These are phyloP conservation scores for Flammula alnicola DNA, from an alignment of 1,284 basidiomycete species.

Conservation along the genomic window DNA sequence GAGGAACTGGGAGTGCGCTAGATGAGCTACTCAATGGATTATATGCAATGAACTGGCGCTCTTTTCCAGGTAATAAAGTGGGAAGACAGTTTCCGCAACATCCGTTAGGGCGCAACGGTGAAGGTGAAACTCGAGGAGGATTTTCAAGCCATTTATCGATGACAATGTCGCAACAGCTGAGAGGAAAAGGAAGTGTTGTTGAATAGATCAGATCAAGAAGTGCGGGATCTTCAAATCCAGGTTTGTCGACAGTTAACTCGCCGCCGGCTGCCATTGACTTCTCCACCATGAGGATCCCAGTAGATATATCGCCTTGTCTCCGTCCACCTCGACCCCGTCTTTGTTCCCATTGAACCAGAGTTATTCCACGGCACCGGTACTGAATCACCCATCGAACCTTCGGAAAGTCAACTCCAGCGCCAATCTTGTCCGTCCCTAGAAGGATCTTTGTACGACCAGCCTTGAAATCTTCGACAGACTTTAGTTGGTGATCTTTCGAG, in stretches of 20 bases:
- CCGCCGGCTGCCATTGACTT: slow-evolving; percentile 18
- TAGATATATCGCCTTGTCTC: slow-evolving; percentile 5
- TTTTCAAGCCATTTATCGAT: slow-evolving; percentile 12
- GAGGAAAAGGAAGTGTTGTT: too few relatives aligned
- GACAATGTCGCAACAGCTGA: slow-evolving; percentile 1
- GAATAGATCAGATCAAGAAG: slow-evolving; percentile 15
- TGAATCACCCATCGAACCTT: slow-evolving; percentile 23
- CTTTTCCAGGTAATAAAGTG: too few relatives aligned
- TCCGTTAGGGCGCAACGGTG: background rate
- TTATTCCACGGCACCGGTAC: slow-evolving; percentile 20
- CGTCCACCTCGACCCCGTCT: slow-evolving; percentile 21
- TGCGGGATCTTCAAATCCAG: slow-evolving; percentile 13
- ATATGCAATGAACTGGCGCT: too few relatives aligned
- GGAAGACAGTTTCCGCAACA: too few relatives aligned
- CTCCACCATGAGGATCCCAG: slow-evolving; percentile 23
- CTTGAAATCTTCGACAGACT: slow-evolving; percentile 18
- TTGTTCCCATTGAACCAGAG: slow-evolving; percentile 19
- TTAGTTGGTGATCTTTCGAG: slow-evolving; percentile 21
- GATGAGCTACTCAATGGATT: too few relatives aligned
- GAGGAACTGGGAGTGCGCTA: background rate
- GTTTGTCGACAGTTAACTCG: background rate
- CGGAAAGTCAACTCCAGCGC: slow-evolving; percentile 25
- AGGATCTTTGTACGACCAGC: slow-evolving; percentile 16
- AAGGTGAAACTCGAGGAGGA: slow-evolving; percentile 1
- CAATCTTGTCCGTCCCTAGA: slow-evolving; percentile 26